These are phyloP conservation scores for Aspergillus cavernicola DNA, from an alignment of 495 filamentous ascomycete genomes.

Conservation along the genomic window DNA sequence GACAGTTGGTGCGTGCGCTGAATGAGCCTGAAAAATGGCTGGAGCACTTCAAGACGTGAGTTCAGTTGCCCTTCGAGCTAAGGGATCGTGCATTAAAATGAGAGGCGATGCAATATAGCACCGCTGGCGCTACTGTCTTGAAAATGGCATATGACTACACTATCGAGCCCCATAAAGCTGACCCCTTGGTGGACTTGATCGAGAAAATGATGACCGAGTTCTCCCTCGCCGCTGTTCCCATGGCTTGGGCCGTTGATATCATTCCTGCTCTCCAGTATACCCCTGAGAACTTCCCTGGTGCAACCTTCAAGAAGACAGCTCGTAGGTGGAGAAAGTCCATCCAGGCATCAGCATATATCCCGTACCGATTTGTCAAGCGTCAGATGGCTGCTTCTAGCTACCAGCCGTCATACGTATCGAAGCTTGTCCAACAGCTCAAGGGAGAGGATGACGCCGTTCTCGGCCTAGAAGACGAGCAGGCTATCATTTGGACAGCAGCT, in stretches of 20 bases:
- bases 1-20: slow-evolving; percentile 41
- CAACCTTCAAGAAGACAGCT: slow-evolving; percentile 39
- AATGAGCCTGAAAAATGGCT: slow-evolving; percentile 31
- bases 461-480: slow-evolving; percentile 19
- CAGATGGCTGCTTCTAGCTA: slow-evolving; percentile 31
- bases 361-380: slow-evolving; percentile 39
- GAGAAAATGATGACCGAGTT: slow-evolving; percentile 43
- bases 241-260: slow-evolving; percentile 45
- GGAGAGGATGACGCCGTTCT: slow-evolving; percentile 10
- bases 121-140: slow-evolving; percentile 43
- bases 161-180: slow-evolving; percentile 33
- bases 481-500: slow-evolving; percentile 41
- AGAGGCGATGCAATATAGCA: slow-evolving; percentile 5
- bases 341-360: slow-evolving; percentile 21
- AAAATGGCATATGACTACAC: slow-evolving; percentile 51
- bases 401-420: slow-evolving; percentile 34
- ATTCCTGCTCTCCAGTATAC: slow-evolving; percentile 35
- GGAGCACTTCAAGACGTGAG: slow-evolving; percentile 41
- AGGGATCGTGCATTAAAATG: background rate
- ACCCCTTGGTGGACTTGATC: slow-evolving; percentile 42
- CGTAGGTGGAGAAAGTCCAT: slow-evolving; percentile 28
- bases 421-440: slow-evolving; percentile 21
- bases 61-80: background rate
- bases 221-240: slow-evolving; percentile 36
- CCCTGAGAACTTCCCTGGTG: slow-evolving; percentile 44